Percentiles rank a stretch among this genome's conserved stretches.
Evolutionary conservation across 2,329 filamentous ascomycete genomes (phyloP).

Genomic region (Sarocladiaceae sp.): DNA sequence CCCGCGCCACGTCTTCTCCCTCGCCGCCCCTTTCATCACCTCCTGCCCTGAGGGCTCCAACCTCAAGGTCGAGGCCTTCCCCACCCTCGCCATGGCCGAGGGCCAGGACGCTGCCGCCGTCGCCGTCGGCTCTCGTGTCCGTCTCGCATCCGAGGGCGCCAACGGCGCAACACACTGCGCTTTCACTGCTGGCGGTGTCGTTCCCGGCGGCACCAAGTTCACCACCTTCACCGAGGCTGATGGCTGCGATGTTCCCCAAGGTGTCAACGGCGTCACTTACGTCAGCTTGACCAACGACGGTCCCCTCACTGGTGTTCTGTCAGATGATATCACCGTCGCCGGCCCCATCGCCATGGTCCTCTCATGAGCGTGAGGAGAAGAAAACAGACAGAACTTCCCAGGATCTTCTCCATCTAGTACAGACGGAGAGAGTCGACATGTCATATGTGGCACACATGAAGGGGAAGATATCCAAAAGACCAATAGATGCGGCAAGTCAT

Average conservation of each 20-base stretch:
- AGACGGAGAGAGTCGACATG: too few species aligned
- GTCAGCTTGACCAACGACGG: slow-evolving; percentile 55
- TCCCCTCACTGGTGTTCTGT: slow-evolving; percentile 44
- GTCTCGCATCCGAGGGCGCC: slow-evolving; percentile 43
- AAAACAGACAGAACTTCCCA: neutral
- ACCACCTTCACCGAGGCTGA: slow-evolving; percentile 43
- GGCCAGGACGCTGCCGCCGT: slow-evolving; percentile 33
- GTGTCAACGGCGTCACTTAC: slow-evolving; percentile 58
- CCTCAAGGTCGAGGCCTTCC: slow-evolving; percentile 60
- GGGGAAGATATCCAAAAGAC: neutral
- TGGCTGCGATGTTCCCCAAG: slow-evolving; percentile 55
- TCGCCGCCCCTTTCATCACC: slow-evolving; percentile 66
- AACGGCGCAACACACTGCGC: slow-evolving; percentile 53
- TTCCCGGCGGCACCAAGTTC: slow-evolving; percentile 55
- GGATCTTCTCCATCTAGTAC: neutral
- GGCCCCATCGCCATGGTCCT: slow-evolving; percentile 55
- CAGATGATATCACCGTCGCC: slow-evolving; percentile 59
- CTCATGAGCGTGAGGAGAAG: slow-evolving; percentile 30
- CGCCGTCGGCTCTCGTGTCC: slow-evolving; percentile 19
- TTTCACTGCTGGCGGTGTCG: slow-evolving; percentile 56
- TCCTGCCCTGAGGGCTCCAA: slow-evolving; percentile 62
- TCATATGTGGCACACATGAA: neutral
- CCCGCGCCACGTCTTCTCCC: slow-evolving; percentile 63
- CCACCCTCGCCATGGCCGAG: slow-evolving; percentile 42
- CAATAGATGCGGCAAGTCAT: neutral